A percentile compares a stretch with the other conserved stretches of the same genome.
phyloP scores from a whole-genome alignment of 176 grass and related monocot genomes.

The Oryza nivara region DNA sequence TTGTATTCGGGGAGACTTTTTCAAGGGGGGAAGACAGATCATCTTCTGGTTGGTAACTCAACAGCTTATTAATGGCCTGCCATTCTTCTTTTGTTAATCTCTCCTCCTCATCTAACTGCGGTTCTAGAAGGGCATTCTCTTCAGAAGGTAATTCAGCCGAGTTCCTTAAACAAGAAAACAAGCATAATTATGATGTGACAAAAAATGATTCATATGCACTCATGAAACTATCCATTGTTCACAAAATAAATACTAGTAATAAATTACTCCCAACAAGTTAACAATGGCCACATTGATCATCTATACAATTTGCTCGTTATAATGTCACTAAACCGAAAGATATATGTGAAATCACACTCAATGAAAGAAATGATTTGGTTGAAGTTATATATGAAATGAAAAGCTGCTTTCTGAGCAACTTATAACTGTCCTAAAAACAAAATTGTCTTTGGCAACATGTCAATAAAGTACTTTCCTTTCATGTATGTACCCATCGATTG shows the following conservation, averaged over 20 bases:
- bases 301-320: neutral
- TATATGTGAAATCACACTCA: neutral
- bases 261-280: conserved; percentile 8
- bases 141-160: conserved; percentile 51
- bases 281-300: conserved; percentile 8
- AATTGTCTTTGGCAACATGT: neutral
- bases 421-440: neutral
- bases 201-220: conserved; percentile 17
- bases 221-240: neutral
- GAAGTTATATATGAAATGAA: neutral
- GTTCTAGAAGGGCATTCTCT: conserved; percentile 49
- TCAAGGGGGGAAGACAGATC: conserved; percentile 57
- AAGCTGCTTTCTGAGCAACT: neutral
- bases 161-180: conserved; percentile 50
- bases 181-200: conserved; percentile 15
- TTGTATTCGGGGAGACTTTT: conserved; percentile 62
- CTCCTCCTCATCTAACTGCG: conserved; percentile 69
- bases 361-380: neutral
- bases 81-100: conserved; percentile 96
- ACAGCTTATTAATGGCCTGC: conserved; percentile 90
- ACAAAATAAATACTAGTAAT: neutral
- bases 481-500: neutral
- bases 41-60: conserved; percentile 86
- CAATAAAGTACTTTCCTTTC: neutral
- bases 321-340: neutral